Evolutionary conservation across 345 rosid species (phyloP).

Genomic region (Brassica incana): DNA sequence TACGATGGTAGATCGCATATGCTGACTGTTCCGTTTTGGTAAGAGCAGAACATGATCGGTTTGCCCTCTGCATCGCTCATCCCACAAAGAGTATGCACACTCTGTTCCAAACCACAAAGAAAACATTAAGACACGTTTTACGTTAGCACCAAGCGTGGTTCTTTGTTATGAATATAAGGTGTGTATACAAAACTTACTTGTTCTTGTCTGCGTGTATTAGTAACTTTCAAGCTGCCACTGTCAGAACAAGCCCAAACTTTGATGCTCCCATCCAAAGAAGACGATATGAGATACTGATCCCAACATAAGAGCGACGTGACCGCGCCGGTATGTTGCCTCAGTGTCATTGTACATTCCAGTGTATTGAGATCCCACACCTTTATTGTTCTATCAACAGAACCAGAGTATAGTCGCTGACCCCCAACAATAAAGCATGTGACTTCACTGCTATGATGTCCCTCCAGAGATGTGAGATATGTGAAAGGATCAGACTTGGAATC

Average conservation of each 20-base stretch:
- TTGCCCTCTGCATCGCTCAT: conserved; percentile 44
- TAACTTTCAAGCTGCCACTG: conserved; percentile 38
- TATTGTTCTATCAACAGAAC: conserved; percentile 51
- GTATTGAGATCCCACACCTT: conserved; percentile 64
- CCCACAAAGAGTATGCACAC: conserved; percentile 45
- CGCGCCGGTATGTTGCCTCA: conserved; percentile 48
- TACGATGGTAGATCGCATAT: conserved; percentile 54
- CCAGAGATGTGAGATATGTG: conserved; percentile 35
- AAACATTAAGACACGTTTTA: neutral
- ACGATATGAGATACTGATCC: conserved; percentile 53
- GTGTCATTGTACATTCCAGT: conserved; percentile 42
- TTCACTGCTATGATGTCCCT: conserved; percentile 41
- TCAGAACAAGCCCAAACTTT: conserved; percentile 50
- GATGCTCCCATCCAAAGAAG: conserved; percentile 55
- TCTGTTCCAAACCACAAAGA: conserved; percentile 33
- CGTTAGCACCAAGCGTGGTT: neutral
- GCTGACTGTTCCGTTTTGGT: conserved; percentile 40
- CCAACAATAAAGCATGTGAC: conserved; percentile 48
- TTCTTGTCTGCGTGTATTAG: conserved; percentile 36
- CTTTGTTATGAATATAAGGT: neutral
- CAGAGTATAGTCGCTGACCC: conserved; percentile 43
- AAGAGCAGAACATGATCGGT: conserved; percentile 51
- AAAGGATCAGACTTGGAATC: conserved; percentile 44
- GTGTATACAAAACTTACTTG: conserved; percentile 23
- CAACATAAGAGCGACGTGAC: conserved; percentile 65